phyloP scores from a whole-genome alignment of 805 yeast genomes.

The Priceomyces castillae region DNA sequence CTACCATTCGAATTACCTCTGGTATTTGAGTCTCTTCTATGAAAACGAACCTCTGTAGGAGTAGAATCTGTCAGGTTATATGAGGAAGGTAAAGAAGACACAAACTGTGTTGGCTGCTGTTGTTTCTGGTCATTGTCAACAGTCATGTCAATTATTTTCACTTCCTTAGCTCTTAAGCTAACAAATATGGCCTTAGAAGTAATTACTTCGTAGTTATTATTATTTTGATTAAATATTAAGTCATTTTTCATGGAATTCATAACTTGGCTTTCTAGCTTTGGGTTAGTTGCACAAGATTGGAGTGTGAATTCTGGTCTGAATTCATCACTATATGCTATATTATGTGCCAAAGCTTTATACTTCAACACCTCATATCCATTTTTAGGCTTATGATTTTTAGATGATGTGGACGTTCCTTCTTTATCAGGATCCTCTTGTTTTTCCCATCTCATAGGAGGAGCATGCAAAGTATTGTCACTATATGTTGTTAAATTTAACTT shows the following conservation, averaged over 20 bases:
- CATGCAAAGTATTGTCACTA: neutral
- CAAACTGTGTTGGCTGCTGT: neutral
- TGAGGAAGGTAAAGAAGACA: conserved; percentile 2
- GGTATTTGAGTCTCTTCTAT: conserved; percentile 4
- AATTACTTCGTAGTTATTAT: conserved; percentile 28
- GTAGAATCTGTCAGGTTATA: conserved; percentile 2
- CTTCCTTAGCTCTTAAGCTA: conserved; percentile 44
- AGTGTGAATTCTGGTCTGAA: conserved; percentile 51
- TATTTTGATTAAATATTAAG: conserved; percentile 41
- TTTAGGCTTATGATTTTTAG: neutral
- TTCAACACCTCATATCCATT: conserved; percentile 11
- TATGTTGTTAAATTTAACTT: neutral
- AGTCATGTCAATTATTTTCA: conserved; percentile 42
- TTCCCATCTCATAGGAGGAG: conserved; percentile 1
- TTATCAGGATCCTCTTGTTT: conserved; percentile 3
- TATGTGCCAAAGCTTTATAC: conserved; percentile 25
- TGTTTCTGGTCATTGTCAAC: conserved; percentile 16
- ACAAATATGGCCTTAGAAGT: conserved; percentile 38
- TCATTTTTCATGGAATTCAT: conserved; percentile 53
- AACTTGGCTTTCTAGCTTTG: conserved; percentile 50
- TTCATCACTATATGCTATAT: conserved; percentile 46
- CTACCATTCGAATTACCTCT: conserved; percentile 10
- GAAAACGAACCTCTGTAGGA: conserved; percentile 4
- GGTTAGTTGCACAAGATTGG: conserved; percentile 54
- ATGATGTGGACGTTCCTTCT: neutral